Conservation (phyloP, 768 basidiomycete species). For the Tulasnella calospora region DNA sequence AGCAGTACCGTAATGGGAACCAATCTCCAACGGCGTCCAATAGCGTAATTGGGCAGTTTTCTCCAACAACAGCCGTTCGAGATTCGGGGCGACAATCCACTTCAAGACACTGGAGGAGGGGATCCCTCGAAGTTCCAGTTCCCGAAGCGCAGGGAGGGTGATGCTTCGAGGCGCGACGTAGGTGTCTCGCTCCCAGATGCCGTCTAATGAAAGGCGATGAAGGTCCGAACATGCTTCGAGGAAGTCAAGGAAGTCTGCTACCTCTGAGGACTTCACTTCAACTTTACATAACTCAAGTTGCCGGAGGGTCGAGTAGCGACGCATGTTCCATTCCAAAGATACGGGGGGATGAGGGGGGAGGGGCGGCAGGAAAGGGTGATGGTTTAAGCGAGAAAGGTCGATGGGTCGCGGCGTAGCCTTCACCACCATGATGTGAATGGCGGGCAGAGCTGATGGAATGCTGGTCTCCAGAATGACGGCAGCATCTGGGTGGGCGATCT, state of each 20-base stretch:
- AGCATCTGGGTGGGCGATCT: not conserved
- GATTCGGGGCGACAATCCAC: not conserved
- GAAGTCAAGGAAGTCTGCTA: conserved; percentile 8
- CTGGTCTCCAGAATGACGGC: not conserved
- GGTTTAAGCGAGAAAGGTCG: not conserved
- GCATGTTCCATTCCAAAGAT: not conserved
- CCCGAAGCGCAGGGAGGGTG: conserved; percentile 8
- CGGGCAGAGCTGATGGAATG: not conserved
- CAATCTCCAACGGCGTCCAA: conserved; percentile 4
- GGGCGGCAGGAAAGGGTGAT: not conserved
- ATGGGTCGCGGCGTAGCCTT: not conserved
- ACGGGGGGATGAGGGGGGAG: not conserved
- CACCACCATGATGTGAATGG: not conserved
- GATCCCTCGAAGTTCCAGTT: not conserved
- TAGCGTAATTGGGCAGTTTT: not conserved
- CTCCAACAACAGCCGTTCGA: not conserved
- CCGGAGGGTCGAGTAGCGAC: not conserved
- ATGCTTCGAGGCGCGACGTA: not conserved
- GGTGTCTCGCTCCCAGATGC: not conserved
- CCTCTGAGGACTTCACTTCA: not conserved
- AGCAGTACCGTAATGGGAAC: not conserved
- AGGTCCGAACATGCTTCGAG: conserved; percentile 8
- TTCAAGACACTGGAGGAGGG: not conserved
- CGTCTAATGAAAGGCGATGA: not conserved
- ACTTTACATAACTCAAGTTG: not conserved